Evolutionary conservation across 805 yeast species (phyloP), one percentile per base, ranked within the genome.

Genomic region (Wickerhamiella alocasiicola): DNA sequence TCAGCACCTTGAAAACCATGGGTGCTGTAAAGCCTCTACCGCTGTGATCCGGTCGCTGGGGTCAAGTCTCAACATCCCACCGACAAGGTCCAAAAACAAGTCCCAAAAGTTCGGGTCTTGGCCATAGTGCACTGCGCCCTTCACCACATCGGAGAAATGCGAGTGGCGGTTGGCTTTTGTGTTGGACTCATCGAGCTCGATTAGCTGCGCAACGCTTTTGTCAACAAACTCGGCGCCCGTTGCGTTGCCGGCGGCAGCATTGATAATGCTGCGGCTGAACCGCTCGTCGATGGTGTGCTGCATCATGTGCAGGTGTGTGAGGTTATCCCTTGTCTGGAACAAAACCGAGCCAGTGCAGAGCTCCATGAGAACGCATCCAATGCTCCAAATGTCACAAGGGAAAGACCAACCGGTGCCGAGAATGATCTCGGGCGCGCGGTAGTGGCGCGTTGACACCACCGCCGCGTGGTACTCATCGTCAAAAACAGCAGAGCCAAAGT

Each of bases 351-450:
- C 99, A 15, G 93, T 83, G 28, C 82, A 77, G 37, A 91, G 62
- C 61, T 91, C 99, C 7, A 84, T 87, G 26, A 91, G 62, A 12
- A 91, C 83, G 59, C 97, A 88, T 1, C 95, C 99, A 32, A 91
- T 68, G 1, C 95, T 82, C 99, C 99, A 91, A 64, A 88, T 66
- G 58, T 91, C 99, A 59, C 97, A 88, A 1, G 96, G 94, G 52
- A 72, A 85, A 6, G 95, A 81, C 97, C 98, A 91, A 15, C 96
- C 95, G n/a, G 74, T 69, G 1, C 95, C 95, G 23, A 91, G 62
- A 1, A 88, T 84, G 47, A 91, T 85, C 57, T 91, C 98, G 0
- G 98, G 98, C 0, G 98, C 98, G 41, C 98, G 66, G 59, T 91
- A 91, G 60, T 91, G 98, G 37, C 99, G 69, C 1, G 99, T 91